Conservation (phyloP, 495 filamentous ascomycete genomes). For the Aspergillus sparsus region DNA sequence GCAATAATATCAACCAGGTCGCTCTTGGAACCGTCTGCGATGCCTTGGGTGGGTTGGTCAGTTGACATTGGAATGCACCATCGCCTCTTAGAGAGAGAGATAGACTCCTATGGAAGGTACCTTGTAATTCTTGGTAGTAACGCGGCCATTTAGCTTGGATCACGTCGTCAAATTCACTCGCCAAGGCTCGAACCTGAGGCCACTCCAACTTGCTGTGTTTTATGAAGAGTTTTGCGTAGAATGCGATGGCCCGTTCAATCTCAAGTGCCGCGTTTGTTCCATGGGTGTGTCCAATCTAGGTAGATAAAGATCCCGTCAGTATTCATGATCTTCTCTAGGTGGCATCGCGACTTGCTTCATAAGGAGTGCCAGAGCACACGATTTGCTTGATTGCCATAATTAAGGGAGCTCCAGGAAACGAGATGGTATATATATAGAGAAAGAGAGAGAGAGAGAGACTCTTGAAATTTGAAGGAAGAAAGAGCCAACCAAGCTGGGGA, state of each 20-base stretch:
- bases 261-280: not conserved
- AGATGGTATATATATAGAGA: too few species aligned
- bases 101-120: not conserved
- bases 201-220: constrained; percentile 13
- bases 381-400: constrained; percentile 12
- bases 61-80: not conserved
- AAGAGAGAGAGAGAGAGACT: too few species aligned
- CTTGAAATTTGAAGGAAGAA: too few species aligned
- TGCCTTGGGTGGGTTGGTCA: constrained; percentile 31
- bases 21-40: constrained; percentile 59
- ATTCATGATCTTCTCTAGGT: not conserved
- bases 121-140: constrained; percentile 15
- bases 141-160: constrained; percentile 11
- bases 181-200: constrained; percentile 4
- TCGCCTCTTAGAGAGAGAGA: not conserved
- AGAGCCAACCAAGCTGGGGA: too few species aligned
- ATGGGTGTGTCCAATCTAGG: constrained; percentile 7
- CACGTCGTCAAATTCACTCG: constrained; percentile 9
- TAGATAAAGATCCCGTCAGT: too few species aligned
- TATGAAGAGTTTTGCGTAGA: constrained; percentile 13
- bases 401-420: too few species aligned
- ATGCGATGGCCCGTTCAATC: constrained; percentile 1
- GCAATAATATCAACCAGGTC: constrained; percentile 61
- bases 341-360: constrained; percentile 1
- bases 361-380: constrained; percentile 16